phyloP scores from a whole-genome alignment of 2,329 filamentous ascomycete species.

The Diaporthe citriasiana region DNA sequence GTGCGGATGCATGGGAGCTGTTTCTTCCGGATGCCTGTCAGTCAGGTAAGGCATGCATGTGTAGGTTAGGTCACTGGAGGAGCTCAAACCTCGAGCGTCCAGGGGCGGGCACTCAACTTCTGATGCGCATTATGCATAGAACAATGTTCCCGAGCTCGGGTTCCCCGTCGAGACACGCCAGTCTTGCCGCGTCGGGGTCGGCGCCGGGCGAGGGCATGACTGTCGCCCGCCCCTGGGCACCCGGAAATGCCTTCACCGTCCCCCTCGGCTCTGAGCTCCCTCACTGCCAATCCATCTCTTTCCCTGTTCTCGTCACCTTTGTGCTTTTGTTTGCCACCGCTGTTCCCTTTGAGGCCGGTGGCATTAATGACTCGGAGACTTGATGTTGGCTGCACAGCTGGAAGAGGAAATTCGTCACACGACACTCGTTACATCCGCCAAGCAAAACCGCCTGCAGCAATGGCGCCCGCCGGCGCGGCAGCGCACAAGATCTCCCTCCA shows the following conservation, averaged over 20 bases:
- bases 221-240: not conserved
- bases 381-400: not conserved
- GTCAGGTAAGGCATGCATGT: not conserved
- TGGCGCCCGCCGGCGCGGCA: slow-evolving; percentile 20
- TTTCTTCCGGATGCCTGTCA: not conserved
- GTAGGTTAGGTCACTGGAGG: not conserved
- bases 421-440: slow-evolving; percentile 26
- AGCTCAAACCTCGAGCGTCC: not conserved
- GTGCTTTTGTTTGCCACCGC: not conserved
- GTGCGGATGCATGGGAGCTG: not conserved
- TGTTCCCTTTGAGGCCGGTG: not conserved
- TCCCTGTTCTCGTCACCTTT: not conserved
- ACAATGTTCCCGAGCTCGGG: not conserved
- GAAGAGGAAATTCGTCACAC: not conserved
- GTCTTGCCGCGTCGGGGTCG: slow-evolving; percentile 10
- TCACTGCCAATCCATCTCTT: not conserved
- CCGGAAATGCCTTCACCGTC: not conserved
- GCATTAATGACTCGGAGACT: not conserved
- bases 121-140: slow-evolving; percentile 10
- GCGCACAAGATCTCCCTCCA: slow-evolving; percentile 4
- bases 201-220: not conserved
- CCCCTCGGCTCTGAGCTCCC: not conserved
- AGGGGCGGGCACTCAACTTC: not conserved
- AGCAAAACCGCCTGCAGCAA: not conserved
- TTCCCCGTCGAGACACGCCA: not conserved